Conservation (phyloP, 2,329 filamentous ascomycete species). For the Epichloe sibirici region DNA sequence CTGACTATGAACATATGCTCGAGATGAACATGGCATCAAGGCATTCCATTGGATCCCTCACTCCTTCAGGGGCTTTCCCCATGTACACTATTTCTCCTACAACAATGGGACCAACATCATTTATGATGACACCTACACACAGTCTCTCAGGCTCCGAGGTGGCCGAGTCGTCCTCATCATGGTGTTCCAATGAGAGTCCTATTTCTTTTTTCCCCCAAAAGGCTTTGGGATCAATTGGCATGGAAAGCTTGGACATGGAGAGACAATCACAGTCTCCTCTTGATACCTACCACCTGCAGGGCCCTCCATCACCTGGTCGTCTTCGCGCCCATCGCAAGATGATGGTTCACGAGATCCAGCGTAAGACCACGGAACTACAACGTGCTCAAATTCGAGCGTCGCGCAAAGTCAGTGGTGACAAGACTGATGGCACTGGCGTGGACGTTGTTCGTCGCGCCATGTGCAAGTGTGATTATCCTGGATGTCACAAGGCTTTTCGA, state of each 20-base stretch:
- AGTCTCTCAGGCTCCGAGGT: slow-evolving; percentile 28
- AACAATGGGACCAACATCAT: slow-evolving; percentile 20
- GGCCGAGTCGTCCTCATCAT: slow-evolving; percentile 24
- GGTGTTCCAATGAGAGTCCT: slow-evolving; percentile 29
- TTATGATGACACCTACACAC: slow-evolving; percentile 29
- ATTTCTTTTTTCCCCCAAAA: slow-evolving; percentile 26
- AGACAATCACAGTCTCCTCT: slow-evolving; percentile 24
- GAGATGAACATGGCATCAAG: slow-evolving; percentile 24
- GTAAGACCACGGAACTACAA: slow-evolving; percentile 32
- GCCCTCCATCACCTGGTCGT: slow-evolving; percentile 21
- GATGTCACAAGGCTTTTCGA: slow-evolving; percentile 37
- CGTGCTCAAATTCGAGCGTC: slow-evolving; percentile 24
- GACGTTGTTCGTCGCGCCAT: slow-evolving; percentile 27
- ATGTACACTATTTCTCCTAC: slow-evolving; percentile 24
- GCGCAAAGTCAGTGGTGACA: slow-evolving; percentile 17
- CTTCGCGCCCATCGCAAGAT: slow-evolving; percentile 26
- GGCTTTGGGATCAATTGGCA: slow-evolving; percentile 17
- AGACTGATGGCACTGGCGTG: slow-evolving; percentile 17
- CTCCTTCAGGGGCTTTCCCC: slow-evolving; percentile 24
- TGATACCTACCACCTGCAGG: slow-evolving; percentile 18
- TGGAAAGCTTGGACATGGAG: slow-evolving; percentile 23
- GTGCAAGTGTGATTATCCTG: slow-evolving; percentile 33
- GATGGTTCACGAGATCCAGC: slow-evolving; percentile 29
- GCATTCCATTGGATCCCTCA: slow-evolving; percentile 23
- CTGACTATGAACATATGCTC: slow-evolving; percentile 27